Evolutionary conservation across 2,329 filamentous ascomycete species (phyloP), one percentile per base, ranked within the genome.

Genomic region (Magnaporthales sp.): DNA sequence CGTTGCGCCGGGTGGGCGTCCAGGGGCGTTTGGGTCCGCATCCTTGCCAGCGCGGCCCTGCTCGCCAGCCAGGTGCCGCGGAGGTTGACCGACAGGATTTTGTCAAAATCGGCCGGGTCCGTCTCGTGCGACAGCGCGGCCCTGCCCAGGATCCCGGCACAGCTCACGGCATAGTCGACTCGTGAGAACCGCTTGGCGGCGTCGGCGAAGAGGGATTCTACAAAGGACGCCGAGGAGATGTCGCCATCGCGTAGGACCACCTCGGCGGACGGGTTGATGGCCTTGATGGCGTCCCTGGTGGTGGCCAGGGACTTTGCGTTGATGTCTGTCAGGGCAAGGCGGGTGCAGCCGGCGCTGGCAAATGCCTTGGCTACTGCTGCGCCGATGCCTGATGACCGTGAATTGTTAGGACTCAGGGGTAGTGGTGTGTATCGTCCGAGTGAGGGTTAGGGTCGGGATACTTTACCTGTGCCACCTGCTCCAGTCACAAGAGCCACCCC

Each of bases 161-260:
- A 77, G 71, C 83, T 82, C 38, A 80, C 76, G n/a, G 77, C 77
- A 71, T 83, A 83, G 71, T 83, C 80, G 15, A 83, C 74, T 4
- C 80, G 73, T 9, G 77, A 73, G 3, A 65, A 64, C 7, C 32
- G 32, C 13, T 7, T 13, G 7, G 32, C 32, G 0, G 76, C 72
- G 1, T 76, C 73, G 6, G 75, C 68, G 8, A 82, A 72, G 4
- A 78, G 71, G 0, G 71, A 70, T 29, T 77, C 75, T 11, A 74
- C 69, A 68, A 82, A 85, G 0, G 65, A 65, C 61, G 83, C 79
- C 27, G 83, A 77, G 4, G 76, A 69, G 29, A 79, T 74, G 69
- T 83, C 78, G 0, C 75, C 74, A 11, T 69, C 65, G 13, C 73
- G 69, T 24, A 66, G 66, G 24, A 75, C 70, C 22, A 15, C 10